Evolutionary conservation across 352 stramenopile genomes (phyloP).

Genomic region (Phytophthora pisi): DNA sequence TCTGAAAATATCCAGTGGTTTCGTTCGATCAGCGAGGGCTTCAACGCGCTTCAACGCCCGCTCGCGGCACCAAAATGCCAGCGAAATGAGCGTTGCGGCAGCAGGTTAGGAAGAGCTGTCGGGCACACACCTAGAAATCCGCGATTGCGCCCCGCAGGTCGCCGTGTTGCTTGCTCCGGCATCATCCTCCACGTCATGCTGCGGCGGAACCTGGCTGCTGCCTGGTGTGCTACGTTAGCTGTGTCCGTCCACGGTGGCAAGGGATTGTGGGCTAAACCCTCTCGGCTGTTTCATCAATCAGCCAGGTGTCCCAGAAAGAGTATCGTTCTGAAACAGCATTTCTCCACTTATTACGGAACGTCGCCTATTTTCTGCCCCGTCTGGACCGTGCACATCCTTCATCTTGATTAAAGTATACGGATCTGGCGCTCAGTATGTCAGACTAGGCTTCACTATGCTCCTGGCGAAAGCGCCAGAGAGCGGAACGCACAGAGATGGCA

Average conservation of each 20-base stretch:
- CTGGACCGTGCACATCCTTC: not conserved
- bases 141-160: constrained; percentile 6
- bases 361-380: not conserved
- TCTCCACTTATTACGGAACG: constrained; percentile 8
- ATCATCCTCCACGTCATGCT: constrained; percentile 18
- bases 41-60: not conserved
- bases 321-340: constrained; percentile 1
- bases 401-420: constrained; percentile 18
- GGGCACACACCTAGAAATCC: not conserved
- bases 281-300: not conserved
- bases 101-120: constrained; percentile 29
- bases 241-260: constrained; percentile 27
- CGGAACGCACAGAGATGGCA: constrained; percentile 26
- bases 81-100: constrained; percentile 9
- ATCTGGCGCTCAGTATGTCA: not conserved
- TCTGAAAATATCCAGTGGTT: constrained; percentile 36
- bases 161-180: no score
- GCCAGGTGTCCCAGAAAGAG: constrained; percentile 3
- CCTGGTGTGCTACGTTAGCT: constrained; percentile 10
- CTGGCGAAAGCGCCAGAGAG: constrained; percentile 26
- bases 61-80: constrained; percentile 25
- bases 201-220: constrained; percentile 3
- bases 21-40: constrained; percentile 21
- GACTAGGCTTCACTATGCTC: constrained; percentile 4
- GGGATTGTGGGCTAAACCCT: not conserved